These are phyloP conservation scores for Pilatotrama ljubarskyi DNA, from an alignment of 768 basidiomycete species.

Conservation along the genomic window DNA sequence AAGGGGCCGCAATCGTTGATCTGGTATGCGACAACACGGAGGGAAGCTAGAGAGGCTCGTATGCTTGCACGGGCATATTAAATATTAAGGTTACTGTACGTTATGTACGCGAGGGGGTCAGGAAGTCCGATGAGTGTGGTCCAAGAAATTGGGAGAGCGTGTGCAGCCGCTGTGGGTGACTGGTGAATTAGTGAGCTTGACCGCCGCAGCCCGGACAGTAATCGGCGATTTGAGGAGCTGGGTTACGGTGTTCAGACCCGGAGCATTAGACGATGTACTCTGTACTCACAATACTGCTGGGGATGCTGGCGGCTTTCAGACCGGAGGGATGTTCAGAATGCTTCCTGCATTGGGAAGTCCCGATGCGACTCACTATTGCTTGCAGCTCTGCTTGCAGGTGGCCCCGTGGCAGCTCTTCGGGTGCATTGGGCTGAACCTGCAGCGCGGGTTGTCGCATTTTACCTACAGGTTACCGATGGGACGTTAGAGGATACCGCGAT, in stretches of 20 bases:
- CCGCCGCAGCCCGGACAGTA: conserved; percentile 12
- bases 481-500: background rate
- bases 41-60: too few species aligned
- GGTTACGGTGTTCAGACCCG: background rate
- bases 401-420: conserved; percentile 23
- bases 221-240: conserved; percentile 19
- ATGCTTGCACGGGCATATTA: too few species aligned
- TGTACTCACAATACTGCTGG: conserved; percentile 28
- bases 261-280: background rate
- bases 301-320: conserved; percentile 26
- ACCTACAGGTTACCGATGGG: conserved; percentile 12
- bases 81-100: background rate
- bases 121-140: background rate
- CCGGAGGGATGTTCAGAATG: background rate
- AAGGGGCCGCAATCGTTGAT: too few species aligned
- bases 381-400: conserved; percentile 28
- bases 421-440: conserved; percentile 28
- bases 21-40: too few species aligned
- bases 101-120: background rate
- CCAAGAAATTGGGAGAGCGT: background rate
- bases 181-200: background rate
- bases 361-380: conserved; percentile 25
- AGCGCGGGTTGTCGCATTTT: conserved; percentile 25
- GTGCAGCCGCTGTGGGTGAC: background rate
- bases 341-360: too few species aligned